These are phyloP conservation scores for Zoysia pacifica DNA, from an alignment of 176 grass and related monocot genomes.

Conservation along the genomic window DNA sequence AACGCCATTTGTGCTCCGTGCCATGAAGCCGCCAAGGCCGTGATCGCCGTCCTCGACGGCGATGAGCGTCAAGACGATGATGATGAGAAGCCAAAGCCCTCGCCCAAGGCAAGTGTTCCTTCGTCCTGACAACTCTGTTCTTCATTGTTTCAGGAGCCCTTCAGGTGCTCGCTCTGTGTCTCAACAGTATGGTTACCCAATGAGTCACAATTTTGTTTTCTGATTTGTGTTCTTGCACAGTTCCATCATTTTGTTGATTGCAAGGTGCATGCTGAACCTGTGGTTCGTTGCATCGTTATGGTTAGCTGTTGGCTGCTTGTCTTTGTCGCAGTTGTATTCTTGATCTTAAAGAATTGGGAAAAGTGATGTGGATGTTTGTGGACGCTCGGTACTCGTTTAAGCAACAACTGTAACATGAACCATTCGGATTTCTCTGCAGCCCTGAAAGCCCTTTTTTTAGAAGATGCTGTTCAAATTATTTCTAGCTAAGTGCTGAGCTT, in stretches of 20 bases:
- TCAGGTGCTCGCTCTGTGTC: neutral
- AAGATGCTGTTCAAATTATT: neutral
- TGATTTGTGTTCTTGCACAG: neutral
- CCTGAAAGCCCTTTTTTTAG: no score
- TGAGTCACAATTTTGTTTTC: neutral
- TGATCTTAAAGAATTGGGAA: conserved; percentile 22
- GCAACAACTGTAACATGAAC: neutral
- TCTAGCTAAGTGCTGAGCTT: neutral
- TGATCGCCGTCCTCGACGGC: conserved; percentile 54
- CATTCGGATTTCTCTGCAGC: neutral
- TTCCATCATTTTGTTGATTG: neutral
- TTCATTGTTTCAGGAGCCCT: neutral
- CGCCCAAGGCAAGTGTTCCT: conserved; percentile 50
- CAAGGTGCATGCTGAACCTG: no score
- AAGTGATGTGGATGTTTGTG: conserved; percentile 11
- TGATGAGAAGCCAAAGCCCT: conserved; percentile 3
- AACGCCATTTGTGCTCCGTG: conserved; percentile 72
- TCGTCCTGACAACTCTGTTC: neutral
- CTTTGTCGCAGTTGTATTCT: conserved; percentile 20
- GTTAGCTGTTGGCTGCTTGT: conserved; percentile 10
- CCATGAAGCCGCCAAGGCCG: conserved; percentile 76
- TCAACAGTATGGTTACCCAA: neutral
- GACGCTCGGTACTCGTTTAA: neutral
- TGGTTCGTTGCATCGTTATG: neutral
- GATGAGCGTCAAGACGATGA: conserved; percentile 5